Base-by-base conservation (phyloP, 164 flowering plant genomes). In the Piper longum region DNA sequence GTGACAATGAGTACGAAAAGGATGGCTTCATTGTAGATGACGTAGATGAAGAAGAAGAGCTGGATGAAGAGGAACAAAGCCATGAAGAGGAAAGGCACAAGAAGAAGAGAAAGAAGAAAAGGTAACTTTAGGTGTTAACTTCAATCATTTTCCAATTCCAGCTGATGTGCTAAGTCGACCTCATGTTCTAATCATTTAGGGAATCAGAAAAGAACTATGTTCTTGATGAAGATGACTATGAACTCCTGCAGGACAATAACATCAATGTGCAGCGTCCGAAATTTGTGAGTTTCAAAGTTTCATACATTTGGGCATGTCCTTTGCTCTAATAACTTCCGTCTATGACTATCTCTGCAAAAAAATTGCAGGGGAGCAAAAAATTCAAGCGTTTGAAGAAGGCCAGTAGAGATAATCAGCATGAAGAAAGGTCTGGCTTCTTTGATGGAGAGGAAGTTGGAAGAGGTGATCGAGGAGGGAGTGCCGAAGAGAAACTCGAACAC, bases 11-110 rank as follows among this genome's bases (percentile, higher is more conserved):
- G 41, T 93, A 82, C 60, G 99, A 93, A 81, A 82, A 90, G 58
- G 99, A 93, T 79, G 99, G 85, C 7, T 93, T 93, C 65, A 88
- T 93, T 61, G 97, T 93, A 0, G 95, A 88, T 69, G 99, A 87
- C 73, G 80, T 72, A n/a, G 96, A 89, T 4, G 98, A 90, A 63
- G 95, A 81, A 60, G 84, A 85, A 41, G 87, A 77, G 16, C 74
- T 71, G 18, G 71, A 66, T 8, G 85, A 77, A 9, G 86, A 83
- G 57, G 89, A 80, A 57, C 89, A 26, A 4, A 69, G 70, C 62
- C 75, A 77, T 18, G 76, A 76, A 67, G 91, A 79, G 45, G 86
- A 81, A 56, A 85, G 83, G 75, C 79, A 79, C 70, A 81, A 80
- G 60, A 91, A 78, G 82, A 93, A 82, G 81, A 93, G 85, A 80